Evolutionary conservation across 129 eudicot genomes (phyloP).

Genomic region (Pseudognaphalium luteoalbum): DNA sequence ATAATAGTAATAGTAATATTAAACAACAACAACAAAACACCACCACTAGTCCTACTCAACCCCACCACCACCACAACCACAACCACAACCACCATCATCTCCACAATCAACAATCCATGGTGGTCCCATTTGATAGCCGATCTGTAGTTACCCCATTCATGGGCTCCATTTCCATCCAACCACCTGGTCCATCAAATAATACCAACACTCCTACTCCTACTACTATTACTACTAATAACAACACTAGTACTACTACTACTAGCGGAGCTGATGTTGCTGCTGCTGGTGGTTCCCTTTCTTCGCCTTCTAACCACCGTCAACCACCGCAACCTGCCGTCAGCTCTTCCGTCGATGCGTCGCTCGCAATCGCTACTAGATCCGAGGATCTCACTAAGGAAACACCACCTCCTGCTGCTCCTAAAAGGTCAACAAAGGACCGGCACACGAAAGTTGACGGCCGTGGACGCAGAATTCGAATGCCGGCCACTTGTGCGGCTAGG

Average conservation of each 20-base stretch:
- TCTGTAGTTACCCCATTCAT: constrained; percentile 46
- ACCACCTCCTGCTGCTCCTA: constrained; percentile 42
- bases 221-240: not conserved
- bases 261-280: constrained; percentile 21
- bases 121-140: constrained; percentile 50
- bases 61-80: constrained; percentile 37
- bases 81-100: constrained; percentile 40
- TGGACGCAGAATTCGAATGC: constrained; percentile 86
- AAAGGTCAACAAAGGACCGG: constrained; percentile 71
- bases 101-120: constrained; percentile 34
- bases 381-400: constrained; percentile 42
- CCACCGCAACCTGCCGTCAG: constrained; percentile 23
- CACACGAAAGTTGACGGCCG: constrained; percentile 88
- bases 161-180: constrained; percentile 52
- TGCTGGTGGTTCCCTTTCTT: constrained; percentile 17
- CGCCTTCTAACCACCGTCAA: constrained; percentile 23
- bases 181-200: constrained; percentile 15
- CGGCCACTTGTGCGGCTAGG: constrained; percentile 86
- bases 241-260: constrained; percentile 1
- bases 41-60: constrained; percentile 35
- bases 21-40: constrained; percentile 21
- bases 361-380: constrained; percentile 71
- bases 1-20: constrained; percentile 25
- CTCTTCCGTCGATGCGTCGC: constrained; percentile 55
- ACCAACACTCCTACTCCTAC: not conserved